phyloP scores from a whole-genome alignment of 2,329 filamentous ascomycete species.

The Penicillium hesseltinei region DNA sequence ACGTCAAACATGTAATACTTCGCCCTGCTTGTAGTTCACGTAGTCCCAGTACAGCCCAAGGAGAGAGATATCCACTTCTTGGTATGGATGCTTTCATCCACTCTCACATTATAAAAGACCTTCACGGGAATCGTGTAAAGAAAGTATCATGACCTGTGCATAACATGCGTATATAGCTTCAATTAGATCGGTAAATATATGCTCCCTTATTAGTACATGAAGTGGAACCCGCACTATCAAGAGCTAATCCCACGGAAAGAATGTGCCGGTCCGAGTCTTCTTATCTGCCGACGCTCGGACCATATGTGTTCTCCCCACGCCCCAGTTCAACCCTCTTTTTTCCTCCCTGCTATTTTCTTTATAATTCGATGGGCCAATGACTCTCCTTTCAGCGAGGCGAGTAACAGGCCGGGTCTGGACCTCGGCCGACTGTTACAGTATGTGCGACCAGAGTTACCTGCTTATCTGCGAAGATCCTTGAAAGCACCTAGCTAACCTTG shows the following conservation, averaged over 20 bases:
- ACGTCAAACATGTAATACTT: background rate
- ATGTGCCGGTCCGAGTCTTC: slow-evolving; percentile 19
- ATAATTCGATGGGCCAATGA: slow-evolving; percentile 36
- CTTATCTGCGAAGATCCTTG: slow-evolving; percentile 20
- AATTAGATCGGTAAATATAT: no score
- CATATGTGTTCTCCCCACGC: slow-evolving; percentile 16
- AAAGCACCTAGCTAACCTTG: slow-evolving; percentile 5
- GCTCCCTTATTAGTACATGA: background rate
- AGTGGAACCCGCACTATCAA: background rate
- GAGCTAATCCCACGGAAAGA: slow-evolving; percentile 6
- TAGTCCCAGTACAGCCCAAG: background rate
- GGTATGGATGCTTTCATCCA: background rate
- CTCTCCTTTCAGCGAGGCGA: slow-evolving; percentile 38
- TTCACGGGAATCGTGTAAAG: background rate
- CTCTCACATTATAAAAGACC: background rate
- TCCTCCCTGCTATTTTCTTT: slow-evolving; percentile 21
- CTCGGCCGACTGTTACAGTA: slow-evolving; percentile 40
- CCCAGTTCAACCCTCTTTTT: slow-evolving; percentile 12
- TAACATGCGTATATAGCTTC: background rate
- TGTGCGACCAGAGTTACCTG: slow-evolving; percentile 14
- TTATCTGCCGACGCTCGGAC: slow-evolving; percentile 30
- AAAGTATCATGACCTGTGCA: background rate
- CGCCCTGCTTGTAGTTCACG: background rate
- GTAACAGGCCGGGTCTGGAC: slow-evolving; percentile 42
- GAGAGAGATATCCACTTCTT: background rate